Percentiles rank a stretch among this genome's conserved stretches.
Evolutionary conservation across 2,329 filamentous ascomycete species (phyloP).

Genomic region (Epicoccum nigrum): DNA sequence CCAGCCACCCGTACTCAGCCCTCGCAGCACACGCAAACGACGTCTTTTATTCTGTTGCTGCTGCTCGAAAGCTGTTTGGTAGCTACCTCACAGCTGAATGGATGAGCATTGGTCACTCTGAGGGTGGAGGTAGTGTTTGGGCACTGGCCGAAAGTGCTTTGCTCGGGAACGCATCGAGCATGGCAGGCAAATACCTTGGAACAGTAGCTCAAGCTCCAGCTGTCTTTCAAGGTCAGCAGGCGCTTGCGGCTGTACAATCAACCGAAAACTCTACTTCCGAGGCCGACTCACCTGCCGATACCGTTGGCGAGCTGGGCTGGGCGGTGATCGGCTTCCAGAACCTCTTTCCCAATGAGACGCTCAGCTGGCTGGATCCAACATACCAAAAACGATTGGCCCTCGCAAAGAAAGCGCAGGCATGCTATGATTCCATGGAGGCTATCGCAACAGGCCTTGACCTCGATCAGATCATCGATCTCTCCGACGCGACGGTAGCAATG

Average conservation of each 20-base stretch:
- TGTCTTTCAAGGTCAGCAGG: conserved; percentile 1
- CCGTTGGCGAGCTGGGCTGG: conserved; percentile 3
- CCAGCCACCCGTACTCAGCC: conserved; percentile 3
- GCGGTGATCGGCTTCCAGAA: neutral
- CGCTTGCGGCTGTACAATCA: neutral
- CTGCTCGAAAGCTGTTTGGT: conserved; percentile 5
- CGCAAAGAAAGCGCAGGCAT: conserved; percentile 1
- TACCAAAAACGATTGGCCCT: conserved; percentile 5
- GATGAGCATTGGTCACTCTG: conserved; percentile 8
- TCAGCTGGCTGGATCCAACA: neutral
- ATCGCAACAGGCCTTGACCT: neutral
- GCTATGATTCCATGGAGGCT: conserved; percentile 3
- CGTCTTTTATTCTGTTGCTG: conserved; percentile 8
- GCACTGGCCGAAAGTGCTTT: conserved; percentile 4
- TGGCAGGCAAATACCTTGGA: neutral
- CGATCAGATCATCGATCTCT: neutral
- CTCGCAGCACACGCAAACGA: conserved; percentile 2
- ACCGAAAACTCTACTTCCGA: neutral
- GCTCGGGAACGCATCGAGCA: neutral
- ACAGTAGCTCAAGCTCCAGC: conserved; percentile 7
- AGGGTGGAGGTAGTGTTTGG: conserved; percentile 8
- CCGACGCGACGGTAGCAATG: neutral
- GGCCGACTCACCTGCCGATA: neutral
- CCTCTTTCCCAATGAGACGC: neutral
- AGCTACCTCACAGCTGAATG: neutral